A percentile compares a stretch with the other conserved stretches of the same genome.
phyloP scores from a whole-genome alignment of 2,329 filamentous ascomycete genomes.

The Arthroderma uncinatum region DNA sequence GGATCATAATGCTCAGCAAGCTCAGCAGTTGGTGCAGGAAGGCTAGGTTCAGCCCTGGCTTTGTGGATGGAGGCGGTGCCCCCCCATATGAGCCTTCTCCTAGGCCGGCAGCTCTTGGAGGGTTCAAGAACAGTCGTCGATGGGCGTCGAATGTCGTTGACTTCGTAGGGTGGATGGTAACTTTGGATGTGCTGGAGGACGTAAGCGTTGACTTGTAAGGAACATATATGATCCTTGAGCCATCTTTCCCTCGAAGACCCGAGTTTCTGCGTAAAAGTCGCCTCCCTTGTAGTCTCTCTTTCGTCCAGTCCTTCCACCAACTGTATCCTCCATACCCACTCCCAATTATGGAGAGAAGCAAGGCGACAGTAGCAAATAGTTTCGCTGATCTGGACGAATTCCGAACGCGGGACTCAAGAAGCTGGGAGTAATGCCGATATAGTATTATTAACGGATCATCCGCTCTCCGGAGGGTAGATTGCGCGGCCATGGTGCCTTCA shows the following conservation, averaged over 20 bases:
- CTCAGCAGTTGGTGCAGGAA: slow-evolving; percentile 96
- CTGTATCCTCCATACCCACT: slow-evolving; percentile 66
- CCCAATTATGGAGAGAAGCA: slow-evolving; percentile 67
- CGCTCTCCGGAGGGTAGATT: slow-evolving; percentile 63
- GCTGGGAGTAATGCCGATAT: slow-evolving; percentile 40
- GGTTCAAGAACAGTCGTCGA: slow-evolving; percentile 81
- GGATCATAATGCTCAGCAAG: slow-evolving; percentile 94
- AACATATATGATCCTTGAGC: slow-evolving; percentile 87
- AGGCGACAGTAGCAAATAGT: slow-evolving; percentile 62
- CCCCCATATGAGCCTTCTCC: slow-evolving; percentile 50
- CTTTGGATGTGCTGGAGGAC: slow-evolving; percentile 62
- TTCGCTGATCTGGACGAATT: slow-evolving; percentile 59
- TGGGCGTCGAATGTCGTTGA: slow-evolving; percentile 93
- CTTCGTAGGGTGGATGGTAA: slow-evolving; percentile 83
- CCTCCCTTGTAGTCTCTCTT: slow-evolving; percentile 71
- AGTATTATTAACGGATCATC: slow-evolving; percentile 58
- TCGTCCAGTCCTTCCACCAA: slow-evolving; percentile 61
- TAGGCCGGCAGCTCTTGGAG: slow-evolving; percentile 69
- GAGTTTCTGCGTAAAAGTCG: slow-evolving; percentile 83
- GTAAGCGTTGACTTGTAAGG: slow-evolving; percentile 54
- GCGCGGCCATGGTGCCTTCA: slow-evolving; percentile 57
- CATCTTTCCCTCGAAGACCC: slow-evolving; percentile 85
- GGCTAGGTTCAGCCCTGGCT: slow-evolving; percentile 86
- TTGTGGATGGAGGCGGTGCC: slow-evolving; percentile 73
- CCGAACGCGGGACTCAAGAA: slow-evolving; percentile 43